phyloP scores from a whole-genome alignment of 306 rosid species.

The Betula pendula region DNA sequence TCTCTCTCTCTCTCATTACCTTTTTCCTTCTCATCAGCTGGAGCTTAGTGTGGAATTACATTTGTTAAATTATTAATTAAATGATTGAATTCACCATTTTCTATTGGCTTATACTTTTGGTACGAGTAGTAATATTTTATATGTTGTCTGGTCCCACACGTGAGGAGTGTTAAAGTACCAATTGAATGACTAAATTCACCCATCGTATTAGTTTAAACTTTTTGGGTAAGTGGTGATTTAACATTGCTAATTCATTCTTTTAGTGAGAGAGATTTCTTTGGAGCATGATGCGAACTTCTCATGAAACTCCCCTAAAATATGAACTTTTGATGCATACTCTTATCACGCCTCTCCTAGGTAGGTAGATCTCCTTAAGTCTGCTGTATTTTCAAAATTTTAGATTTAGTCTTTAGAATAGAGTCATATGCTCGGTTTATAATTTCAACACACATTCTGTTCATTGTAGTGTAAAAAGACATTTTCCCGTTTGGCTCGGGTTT shows the following conservation, averaged over 20 bases:
- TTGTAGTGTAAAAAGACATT: too few species aligned
- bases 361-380: background rate
- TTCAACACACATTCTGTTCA: background rate
- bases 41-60: background rate
- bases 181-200: too few species aligned
- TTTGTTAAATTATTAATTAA: background rate
- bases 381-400: background rate
- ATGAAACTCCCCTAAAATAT: background rate
- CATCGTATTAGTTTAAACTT: too few species aligned
- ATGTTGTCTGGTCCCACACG: too few species aligned
- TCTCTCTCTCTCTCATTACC: conserved; percentile 12
- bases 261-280: background rate
- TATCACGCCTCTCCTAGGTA: background rate
- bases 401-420: background rate
- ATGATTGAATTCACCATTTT: too few species aligned
- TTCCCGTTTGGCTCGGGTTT: too few species aligned
- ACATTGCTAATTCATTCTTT: background rate
- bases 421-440: background rate
- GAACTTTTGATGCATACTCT: background rate
- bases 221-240: too few species aligned
- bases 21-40: background rate
- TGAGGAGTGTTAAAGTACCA: too few species aligned
- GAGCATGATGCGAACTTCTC: background rate
- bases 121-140: too few species aligned
- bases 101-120: too few species aligned